Evolutionary conservation across 1,284 basidiomycete species (phyloP).

Genomic region (Moniliella sp.): DNA sequence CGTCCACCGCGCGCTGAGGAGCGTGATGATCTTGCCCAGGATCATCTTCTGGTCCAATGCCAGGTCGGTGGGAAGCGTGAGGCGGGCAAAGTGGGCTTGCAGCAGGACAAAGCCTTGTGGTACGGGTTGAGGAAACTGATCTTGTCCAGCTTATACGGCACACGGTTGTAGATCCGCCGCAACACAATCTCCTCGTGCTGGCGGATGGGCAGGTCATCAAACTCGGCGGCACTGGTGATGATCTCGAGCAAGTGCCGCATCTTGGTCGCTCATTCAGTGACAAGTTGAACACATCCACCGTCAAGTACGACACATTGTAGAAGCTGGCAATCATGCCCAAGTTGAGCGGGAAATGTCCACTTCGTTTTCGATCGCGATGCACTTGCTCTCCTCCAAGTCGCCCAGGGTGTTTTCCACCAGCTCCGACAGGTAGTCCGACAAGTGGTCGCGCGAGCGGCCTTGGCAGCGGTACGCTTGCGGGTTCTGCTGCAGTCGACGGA

Average conservation of each 20-base stretch:
- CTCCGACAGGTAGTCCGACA: conserved; percentile 48
- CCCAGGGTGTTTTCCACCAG: conserved; percentile 76
- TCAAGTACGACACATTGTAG: conserved; percentile 55
- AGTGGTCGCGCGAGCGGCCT: conserved; percentile 21
- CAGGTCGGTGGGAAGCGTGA: conserved; percentile 74
- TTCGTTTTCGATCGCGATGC: conserved; percentile 59
- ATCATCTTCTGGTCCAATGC: conserved; percentile 70
- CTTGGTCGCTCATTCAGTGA: conserved; percentile 91
- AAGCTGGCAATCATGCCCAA: conserved; percentile 47
- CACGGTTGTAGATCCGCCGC: conserved; percentile 74
- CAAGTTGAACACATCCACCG: conserved; percentile 83
- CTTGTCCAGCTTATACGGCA: conserved; percentile 65
- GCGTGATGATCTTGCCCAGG: conserved; percentile 66
- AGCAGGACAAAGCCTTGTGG: conserved; percentile 95
- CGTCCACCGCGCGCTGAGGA: conserved; percentile 58
- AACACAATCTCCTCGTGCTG: conserved; percentile 38
- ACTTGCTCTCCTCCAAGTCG: conserved; percentile 79
- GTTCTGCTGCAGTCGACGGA: conserved; percentile 82
- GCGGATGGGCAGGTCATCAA: conserved; percentile 78
- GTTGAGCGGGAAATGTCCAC: conserved; percentile 36
- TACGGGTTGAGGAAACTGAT: conserved; percentile 81
- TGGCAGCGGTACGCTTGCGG: conserved; percentile 34
- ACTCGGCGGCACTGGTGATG: conserved; percentile 82
- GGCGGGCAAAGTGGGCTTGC: conserved; percentile 83
- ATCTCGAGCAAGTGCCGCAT: conserved; percentile 88